Evolutionary conservation across 495 filamentous ascomycete species (phyloP), one percentile per base, ranked within the genome.

Genomic region (Choiromyces venosus): DNA sequence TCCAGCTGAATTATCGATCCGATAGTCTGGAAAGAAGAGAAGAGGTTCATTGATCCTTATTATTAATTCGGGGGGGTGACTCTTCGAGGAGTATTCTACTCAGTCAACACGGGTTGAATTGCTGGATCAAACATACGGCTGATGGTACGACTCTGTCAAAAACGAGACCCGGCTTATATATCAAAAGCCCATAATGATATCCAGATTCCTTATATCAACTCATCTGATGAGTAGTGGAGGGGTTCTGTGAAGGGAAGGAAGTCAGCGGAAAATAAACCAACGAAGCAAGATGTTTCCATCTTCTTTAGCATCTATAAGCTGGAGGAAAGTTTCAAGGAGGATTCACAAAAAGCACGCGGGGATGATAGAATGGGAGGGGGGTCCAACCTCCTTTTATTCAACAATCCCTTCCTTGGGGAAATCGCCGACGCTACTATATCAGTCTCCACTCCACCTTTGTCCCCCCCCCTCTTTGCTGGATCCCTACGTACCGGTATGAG

Each of bases 361-460:
- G 52, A n/a, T 33, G 52, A 61, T 16, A n/a, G 65, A 74, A 66
- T 52, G 69, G 67, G 71, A 36, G 39, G 52, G 75, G 75, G 69
- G 73, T 12, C 56, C 74, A 77, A 67, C 74, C 75, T 77, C 75
- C 75, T 77, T 77, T 77, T 77, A 77, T 77, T 69, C 69, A 61
- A 16, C 25, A 33, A 76, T 73, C 66, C 69, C 66, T 77, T 76
- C 69, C 66, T 75, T 71, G 19, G 65, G 72, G n/a, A n/a, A 52
- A 42, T 65, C 64, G 56, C 73, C 76, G 69, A 70, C 66, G 35
- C 52, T 61, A 10, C 52, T 61, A 33, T 61, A 33, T 33, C 25
- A 61, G 71, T 76, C 71, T 73, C 74, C 74, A 73, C 74, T 73
- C 74, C 66, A 61, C 52, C 44, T 56, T 29, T 29, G 46, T n/a